Conservation (phyloP, 805 yeast species). For the Starmerella floricola region DNA sequence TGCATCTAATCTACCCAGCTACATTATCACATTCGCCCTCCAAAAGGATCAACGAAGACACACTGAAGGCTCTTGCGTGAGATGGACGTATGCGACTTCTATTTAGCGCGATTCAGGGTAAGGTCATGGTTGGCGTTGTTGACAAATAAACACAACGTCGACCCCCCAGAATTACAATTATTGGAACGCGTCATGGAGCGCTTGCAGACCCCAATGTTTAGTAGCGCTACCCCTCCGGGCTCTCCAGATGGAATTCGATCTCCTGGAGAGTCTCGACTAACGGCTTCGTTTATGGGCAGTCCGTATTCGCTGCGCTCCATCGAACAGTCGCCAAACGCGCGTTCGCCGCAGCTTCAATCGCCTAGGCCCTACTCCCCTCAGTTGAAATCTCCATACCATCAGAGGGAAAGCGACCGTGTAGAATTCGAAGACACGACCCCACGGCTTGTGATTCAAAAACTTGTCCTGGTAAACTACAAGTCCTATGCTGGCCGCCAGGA, state of each 20-base stretch:
- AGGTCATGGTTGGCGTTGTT: neutral
- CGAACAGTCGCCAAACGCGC: conserved; percentile 1
- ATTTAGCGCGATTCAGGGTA: neutral
- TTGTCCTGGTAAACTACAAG: conserved; percentile 76
- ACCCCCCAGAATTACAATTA: neutral
- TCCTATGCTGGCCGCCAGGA: conserved; percentile 89
- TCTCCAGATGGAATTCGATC: conserved; percentile 2
- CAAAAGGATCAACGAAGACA: too few relatives aligned
- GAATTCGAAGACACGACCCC: conserved; percentile 4
- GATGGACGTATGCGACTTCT: neutral
- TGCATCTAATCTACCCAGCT: neutral
- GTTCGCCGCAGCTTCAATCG: conserved; percentile 4
- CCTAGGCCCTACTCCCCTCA: conserved; percentile 3
- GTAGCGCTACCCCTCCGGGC: conserved; percentile 6
- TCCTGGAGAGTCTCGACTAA: neutral
- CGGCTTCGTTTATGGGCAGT: conserved; percentile 4
- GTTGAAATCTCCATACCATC: neutral
- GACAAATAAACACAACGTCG: neutral
- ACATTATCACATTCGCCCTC: too few relatives aligned
- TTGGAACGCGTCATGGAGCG: conserved; percentile 12
- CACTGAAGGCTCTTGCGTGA: too few relatives aligned
- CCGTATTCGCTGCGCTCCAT: conserved; percentile 2
- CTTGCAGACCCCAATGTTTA: conserved; percentile 1
- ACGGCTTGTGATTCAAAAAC: conserved; percentile 60
- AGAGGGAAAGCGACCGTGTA: neutral